These are phyloP conservation scores for Phytopythium helicoides DNA, from an alignment of 352 stramenopile genomes.

Conservation along the genomic window DNA sequence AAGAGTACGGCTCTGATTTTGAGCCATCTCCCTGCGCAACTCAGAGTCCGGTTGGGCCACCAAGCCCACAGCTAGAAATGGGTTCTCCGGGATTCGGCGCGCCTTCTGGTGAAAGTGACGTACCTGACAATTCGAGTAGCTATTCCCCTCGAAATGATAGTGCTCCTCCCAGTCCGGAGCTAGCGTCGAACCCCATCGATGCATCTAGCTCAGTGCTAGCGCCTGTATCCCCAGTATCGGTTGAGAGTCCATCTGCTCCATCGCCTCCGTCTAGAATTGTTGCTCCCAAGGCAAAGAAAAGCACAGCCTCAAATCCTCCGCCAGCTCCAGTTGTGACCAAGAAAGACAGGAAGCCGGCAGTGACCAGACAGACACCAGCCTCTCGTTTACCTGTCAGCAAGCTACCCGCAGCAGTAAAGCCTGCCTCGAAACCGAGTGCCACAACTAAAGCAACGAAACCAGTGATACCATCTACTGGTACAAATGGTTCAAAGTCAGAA, in stretches of 20 bases:
- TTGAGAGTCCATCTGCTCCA: background rate
- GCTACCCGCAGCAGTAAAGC: background rate
- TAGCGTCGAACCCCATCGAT: too few relatives aligned
- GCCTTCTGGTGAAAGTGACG: too few relatives aligned
- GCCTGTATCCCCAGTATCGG: background rate
- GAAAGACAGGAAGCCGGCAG: background rate
- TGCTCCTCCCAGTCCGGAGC: background rate
- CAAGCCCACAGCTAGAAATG: background rate
- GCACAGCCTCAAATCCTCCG: background rate
- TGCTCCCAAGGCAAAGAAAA: background rate
- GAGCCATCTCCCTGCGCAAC: background rate
- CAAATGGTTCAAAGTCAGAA: background rate
- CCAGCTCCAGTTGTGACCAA: conserved; percentile 1
- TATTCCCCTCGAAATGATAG: background rate
- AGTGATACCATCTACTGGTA: background rate
- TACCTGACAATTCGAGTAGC: background rate
- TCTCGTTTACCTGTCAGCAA: conserved; percentile 1
- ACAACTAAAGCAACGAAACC: background rate
- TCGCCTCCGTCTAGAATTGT: background rate
- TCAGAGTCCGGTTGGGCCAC: background rate
- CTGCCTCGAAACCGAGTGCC: background rate
- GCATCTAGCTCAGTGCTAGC: background rate
- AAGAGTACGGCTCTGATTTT: background rate
- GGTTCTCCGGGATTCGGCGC: background rate
- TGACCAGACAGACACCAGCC: background rate